Percentiles rank a stretch among this genome's conserved stretches.
phyloP scores from a whole-genome alignment of 73 alveolate genomes.

The Tetrahymena malaccensis region DNA sequence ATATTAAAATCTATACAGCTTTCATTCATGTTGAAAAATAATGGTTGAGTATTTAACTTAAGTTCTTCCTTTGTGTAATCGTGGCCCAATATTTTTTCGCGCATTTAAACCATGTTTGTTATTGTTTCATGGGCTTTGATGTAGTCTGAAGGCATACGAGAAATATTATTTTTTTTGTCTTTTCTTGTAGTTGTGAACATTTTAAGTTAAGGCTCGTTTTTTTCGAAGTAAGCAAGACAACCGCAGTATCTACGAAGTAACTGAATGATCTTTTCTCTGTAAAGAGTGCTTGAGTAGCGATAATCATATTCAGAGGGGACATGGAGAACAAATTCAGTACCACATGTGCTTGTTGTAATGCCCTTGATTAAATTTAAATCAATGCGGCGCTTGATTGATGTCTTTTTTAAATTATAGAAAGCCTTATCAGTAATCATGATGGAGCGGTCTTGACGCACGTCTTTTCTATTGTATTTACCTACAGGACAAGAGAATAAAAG shows the following conservation, averaged over 20 bases:
- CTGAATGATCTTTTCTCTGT: background rate
- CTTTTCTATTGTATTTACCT: background rate
- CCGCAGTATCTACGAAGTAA: background rate
- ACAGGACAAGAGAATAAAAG: background rate
- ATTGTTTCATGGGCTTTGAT: background rate
- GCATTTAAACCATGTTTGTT: background rate
- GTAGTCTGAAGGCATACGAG: slow-evolving; percentile 11
- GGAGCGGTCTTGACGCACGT: background rate
- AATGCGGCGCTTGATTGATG: slow-evolving; percentile 14
- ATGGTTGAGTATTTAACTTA: background rate
- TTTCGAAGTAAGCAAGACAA: slow-evolving; percentile 7
- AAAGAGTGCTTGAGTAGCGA: slow-evolving; percentile 9
- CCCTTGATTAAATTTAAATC: background rate
- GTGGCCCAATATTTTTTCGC: background rate
- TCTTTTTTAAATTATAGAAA: background rate
- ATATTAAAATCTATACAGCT: background rate
- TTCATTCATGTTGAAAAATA: background rate
- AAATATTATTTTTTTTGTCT: slow-evolving; percentile 21
- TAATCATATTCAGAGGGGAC: slow-evolving; percentile 37
- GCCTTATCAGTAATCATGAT: background rate
- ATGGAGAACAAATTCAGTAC: slow-evolving; percentile 36
- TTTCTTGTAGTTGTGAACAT: slow-evolving; percentile 17
- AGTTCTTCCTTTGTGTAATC: background rate
- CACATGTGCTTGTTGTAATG: slow-evolving; percentile 3
- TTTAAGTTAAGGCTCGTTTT: slow-evolving; percentile 9